Base-by-base conservation (phyloP, 2,329 filamentous ascomycete species). In the Phyllachora maydis region DNA sequence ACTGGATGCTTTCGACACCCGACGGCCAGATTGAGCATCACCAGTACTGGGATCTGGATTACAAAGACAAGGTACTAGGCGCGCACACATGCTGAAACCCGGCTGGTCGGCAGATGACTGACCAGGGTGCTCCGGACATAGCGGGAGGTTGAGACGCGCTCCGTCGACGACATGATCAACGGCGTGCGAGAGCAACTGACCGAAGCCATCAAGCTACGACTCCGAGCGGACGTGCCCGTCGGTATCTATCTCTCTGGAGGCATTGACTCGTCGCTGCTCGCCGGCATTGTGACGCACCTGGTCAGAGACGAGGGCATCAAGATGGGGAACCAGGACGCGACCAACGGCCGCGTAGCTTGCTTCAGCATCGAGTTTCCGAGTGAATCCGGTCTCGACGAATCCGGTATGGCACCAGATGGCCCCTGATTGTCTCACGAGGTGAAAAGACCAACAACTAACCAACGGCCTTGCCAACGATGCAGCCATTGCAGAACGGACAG, bases 191-290 rank as follows among this genome's bases (percentile, higher is more conserved):
- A 58, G 21, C 46, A 46, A 3, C 33, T 68, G 8, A 35, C 64
- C 2, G 58, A 67, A 16, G 48, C 61, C 0, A 43, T 67, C 8
- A 49, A 49, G n/a, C 31, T 63, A 11, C 53, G 63, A 4, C 42
- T 68, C 7, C 48, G 54, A 10, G 62, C 63, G 2, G 64, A 69
- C 35, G 64, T 67, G 0, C 59, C 59, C 1, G 46, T 68, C 3
- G 64, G 59, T 3, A 43, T 69, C 24, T 67, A 62, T 27, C 42
- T 68, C 0, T 58, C 50, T 12, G 63, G 65, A 4, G 65, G 64
- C 1, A 52, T 69, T 23, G 63, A 68, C 35, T 65, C 59, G 0
- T 66, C 61, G 0, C 47, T 52, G 2, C 40, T 68, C 12, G 62
- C 62, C 6, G 63, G 64, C 3, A 65, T 69, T 33, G 52, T 57